Evolutionary conservation across 257 asterid genomes (phyloP).

Genomic region (Penstemon barbatus): DNA sequence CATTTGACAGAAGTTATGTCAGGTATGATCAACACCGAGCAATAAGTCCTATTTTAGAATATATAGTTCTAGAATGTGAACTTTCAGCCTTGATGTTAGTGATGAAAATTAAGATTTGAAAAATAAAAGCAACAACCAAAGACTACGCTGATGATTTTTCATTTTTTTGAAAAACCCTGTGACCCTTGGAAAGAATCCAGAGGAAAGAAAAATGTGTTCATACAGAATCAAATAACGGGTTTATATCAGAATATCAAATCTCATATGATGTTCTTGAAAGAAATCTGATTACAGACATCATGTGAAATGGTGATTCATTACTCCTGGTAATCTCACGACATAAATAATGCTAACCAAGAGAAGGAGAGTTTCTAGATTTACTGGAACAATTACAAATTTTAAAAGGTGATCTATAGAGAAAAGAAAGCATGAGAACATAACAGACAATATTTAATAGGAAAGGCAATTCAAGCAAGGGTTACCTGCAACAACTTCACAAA

Average conservation of each 20-base stretch:
- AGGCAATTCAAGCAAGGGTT: slow-evolving; percentile 20
- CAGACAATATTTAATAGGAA: slow-evolving; percentile 8
- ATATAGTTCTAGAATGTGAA: slow-evolving; percentile 12
- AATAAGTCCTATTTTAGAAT: slow-evolving; percentile 7
- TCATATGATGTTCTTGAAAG: slow-evolving; percentile 3
- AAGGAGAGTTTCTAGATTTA: slow-evolving; percentile 8
- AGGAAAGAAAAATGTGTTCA: not conserved
- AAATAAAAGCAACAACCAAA: slow-evolving; percentile 2
- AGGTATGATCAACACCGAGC: slow-evolving; percentile 18
- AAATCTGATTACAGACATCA: not conserved
- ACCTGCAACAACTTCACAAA: slow-evolving; percentile 97
- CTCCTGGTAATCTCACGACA: slow-evolving; percentile 16
- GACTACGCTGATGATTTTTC: not conserved
- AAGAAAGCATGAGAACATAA: not conserved
- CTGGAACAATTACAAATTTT: slow-evolving; percentile 5
- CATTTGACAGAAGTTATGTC: slow-evolving; percentile 8
- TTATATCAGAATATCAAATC: slow-evolving; percentile 2
- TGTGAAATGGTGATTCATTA: not conserved
- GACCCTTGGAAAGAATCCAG: slow-evolving; percentile 4
- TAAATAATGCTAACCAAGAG: not conserved
- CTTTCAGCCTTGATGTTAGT: slow-evolving; percentile 11
- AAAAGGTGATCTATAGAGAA: slow-evolving; percentile 1
- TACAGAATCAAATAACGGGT: slow-evolving; percentile 10
- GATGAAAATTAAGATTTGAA: slow-evolving; percentile 16
- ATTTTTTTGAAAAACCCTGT: not conserved